Conservation (phyloP, 441 rosid genomes). For the Populus tomentosa region DNA sequence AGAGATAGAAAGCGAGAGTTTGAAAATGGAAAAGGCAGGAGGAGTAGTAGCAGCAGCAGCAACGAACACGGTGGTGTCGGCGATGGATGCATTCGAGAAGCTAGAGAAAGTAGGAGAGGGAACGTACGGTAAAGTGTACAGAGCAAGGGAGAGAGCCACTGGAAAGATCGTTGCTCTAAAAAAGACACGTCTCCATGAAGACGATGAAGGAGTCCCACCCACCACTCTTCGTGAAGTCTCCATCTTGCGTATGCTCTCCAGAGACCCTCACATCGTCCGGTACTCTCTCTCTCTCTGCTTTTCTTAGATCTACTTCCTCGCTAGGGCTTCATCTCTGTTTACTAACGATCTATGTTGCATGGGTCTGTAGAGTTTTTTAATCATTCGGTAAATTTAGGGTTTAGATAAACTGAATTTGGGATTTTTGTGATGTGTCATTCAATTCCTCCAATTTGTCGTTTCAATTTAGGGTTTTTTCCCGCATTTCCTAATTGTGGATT, state of each 20-base stretch:
- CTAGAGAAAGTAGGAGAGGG: slow-evolving; percentile 99
- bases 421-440: background rate
- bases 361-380: background rate
- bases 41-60: background rate
- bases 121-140: slow-evolving; percentile 91
- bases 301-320: background rate
- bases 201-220: slow-evolving; percentile 97
- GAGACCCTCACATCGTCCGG: slow-evolving; percentile 94
- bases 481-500: background rate
- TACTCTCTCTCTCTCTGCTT: slow-evolving; percentile 6
- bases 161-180: slow-evolving; percentile 88
- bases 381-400: background rate
- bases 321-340: background rate
- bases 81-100: slow-evolving; percentile 92
- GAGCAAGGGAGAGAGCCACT: slow-evolving; percentile 94
- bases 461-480: background rate
- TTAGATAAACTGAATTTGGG: background rate
- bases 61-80: slow-evolving; percentile 31
- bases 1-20: background rate
- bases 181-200: slow-evolving; percentile 98
- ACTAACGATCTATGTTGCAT: background rate
- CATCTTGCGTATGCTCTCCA: slow-evolving; percentile 95
- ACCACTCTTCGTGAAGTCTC: slow-evolving; percentile 99
- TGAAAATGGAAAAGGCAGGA: background rate
- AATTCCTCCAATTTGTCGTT: background rate